Base-by-base conservation (phyloP, 192 early-diverging fungal genomes). In the Chytriomyces hyalinus region DNA sequence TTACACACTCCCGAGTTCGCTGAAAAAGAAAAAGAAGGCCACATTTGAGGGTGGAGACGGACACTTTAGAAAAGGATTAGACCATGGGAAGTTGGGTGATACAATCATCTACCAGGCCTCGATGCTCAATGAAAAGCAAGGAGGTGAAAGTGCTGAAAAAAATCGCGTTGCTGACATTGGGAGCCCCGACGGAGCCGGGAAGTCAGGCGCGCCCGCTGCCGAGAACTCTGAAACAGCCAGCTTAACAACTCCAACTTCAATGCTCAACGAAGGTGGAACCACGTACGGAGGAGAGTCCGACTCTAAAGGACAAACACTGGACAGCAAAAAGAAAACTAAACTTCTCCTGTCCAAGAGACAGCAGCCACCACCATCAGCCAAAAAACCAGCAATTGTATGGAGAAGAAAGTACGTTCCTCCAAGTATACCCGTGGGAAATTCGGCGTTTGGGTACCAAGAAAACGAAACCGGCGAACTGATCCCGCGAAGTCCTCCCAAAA, bases 371-470 rank as follows among this genome's bases (percentile, higher is more conserved):
- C 75, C 65, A 17, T 59, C 53, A 4, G 77, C 77, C 7, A 80
- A 82, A 20, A 65, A 75, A 48, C 70, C 61, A 36, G 75, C 80
- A 46, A 84, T 88, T 24, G 73, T 82, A 47, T 88, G 87, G 87
- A 75, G 70, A 69, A n/a, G 87, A 47, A 88, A 88, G 67, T 81
- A 87, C 63, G 75, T 86, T 0, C 84, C 87, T 15, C 87, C 87
- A 10, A 83, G 81, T 71, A 88, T 88, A 62, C 87, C 87, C 7
- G 65, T 76, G 45, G 79, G 84, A 10, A 10, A 78, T 26, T 73
- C 48, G 3, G 83, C 84, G 17, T 86, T 83, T 68, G 87, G 87
- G 26, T 88, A 86, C 63, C 83, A 87, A 62, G 87, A 88, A 65
- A 87, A 81, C 48, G 74, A 78, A n/a, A 83, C 82, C 0, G 87